A percentile compares a stretch with the other conserved stretches of the same genome.
phyloP scores from a whole-genome alignment of 192 early-diverging fungal genomes.

The Backusella westeae region DNA sequence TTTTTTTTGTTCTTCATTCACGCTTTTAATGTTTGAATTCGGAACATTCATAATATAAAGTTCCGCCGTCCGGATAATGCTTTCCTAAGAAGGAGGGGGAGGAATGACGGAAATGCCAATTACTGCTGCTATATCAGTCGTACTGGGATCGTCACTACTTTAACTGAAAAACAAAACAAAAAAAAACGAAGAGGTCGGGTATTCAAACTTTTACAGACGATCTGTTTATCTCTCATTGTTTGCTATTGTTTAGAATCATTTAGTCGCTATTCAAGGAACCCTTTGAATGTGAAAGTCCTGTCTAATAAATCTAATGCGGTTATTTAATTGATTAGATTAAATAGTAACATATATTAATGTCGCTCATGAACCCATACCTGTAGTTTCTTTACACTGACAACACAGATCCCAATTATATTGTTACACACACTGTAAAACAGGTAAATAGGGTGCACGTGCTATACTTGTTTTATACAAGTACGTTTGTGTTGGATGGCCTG shows the following conservation, averaged over 20 bases:
- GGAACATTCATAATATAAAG: background rate
- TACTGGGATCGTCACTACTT: background rate
- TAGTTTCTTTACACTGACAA: background rate
- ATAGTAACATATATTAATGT: background rate
- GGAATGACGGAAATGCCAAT: background rate
- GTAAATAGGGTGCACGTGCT: background rate
- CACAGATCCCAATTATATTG: background rate
- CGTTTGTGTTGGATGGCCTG: background rate
- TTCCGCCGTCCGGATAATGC: background rate
- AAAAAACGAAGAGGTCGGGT: background rate
- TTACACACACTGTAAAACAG: slow-evolving; percentile 6
- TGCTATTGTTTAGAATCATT: background rate
- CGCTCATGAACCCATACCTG: background rate
- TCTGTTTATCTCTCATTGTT: slow-evolving; percentile 1
- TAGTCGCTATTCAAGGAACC: background rate
- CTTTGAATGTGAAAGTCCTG: background rate
- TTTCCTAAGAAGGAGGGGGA: background rate
- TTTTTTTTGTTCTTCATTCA: slow-evolving; percentile 1
- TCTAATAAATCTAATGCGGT: background rate
- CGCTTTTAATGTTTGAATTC: background rate
- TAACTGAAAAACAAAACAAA: background rate
- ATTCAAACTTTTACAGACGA: background rate
- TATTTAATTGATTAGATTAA: slow-evolving; percentile 2
- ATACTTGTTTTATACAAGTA: slow-evolving; percentile 4
- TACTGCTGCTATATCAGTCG: background rate